A percentile compares a stretch with the other conserved stretches of the same genome.
Evolutionary conservation across 2,329 filamentous ascomycete species (phyloP).

Genomic region (Arthrobotrys musiformis): DNA sequence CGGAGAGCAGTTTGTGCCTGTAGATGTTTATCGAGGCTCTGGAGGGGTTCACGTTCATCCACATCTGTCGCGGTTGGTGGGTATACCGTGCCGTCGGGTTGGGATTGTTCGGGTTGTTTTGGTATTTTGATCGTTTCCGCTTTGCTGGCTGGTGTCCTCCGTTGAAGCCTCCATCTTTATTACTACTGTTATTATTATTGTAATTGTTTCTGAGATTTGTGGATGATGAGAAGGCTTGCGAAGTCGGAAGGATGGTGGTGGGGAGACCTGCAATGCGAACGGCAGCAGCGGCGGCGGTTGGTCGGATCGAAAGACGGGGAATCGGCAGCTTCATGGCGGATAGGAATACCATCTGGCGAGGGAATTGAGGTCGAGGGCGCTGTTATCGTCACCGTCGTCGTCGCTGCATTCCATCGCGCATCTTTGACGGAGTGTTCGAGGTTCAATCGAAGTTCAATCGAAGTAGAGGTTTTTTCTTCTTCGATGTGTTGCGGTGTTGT

Average conservation of each 20-base stretch:
- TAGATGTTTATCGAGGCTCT: slow-evolving; percentile 28
- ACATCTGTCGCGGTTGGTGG: slow-evolving; percentile 1
- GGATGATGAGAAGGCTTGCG: not conserved
- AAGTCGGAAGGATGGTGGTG: not conserved
- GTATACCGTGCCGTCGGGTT: not conserved
- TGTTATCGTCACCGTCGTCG: not conserved
- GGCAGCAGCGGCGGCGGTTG: not conserved
- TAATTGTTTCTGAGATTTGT: not conserved
- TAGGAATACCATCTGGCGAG: not conserved
- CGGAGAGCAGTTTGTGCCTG: slow-evolving; percentile 14
- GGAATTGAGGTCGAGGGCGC: not conserved
- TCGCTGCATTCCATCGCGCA: slow-evolving; percentile 20
- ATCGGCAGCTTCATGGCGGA: slow-evolving; percentile 28
- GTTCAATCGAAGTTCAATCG: not conserved
- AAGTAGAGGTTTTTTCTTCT: not conserved
- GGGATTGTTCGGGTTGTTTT: not conserved
- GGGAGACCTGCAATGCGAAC: too few relatives aligned
- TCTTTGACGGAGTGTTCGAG: not conserved
- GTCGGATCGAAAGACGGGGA: slow-evolving; percentile 10
- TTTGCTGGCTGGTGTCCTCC: too few relatives aligned
- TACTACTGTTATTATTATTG: not conserved
- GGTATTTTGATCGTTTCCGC: not conserved
- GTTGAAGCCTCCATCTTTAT: not conserved
- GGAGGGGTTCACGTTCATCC: slow-evolving; percentile 23
- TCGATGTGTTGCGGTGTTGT: slow-evolving; percentile 31